Evolutionary conservation across 1,139 yeast genomes (phyloP), one percentile per base, ranked within the genome.

Genomic region (Geotrichum siamense): DNA sequence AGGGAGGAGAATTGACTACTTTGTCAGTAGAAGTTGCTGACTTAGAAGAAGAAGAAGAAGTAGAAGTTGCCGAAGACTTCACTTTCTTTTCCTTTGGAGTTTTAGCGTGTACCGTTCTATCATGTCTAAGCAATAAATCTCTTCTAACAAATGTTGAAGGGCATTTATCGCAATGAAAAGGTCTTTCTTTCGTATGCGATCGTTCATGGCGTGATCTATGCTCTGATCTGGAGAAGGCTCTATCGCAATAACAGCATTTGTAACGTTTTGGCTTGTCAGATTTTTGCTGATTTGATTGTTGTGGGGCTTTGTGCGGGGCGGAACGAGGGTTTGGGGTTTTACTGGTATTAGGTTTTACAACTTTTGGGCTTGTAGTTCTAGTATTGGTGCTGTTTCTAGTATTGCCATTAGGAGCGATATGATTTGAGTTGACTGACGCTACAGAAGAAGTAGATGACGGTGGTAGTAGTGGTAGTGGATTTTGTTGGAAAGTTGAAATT

Each of bases 161-260:
- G 56, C 93, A 83, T 41, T 78, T 73, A 33, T 75, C 68, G 55
- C 94, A 83, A 51, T 79, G 82, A 63, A 81, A 83, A 0, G 93
- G 93, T 52, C 84, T 79, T 54, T 82, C 87, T 55, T 83, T 83
- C 19, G 91, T 82, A 57, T 84, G 94, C 2, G 89, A 80, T 29
- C 93, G 66, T 59, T 84, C 94, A 57, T 84, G 94, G 40, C 94
- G 74, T 45, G 82, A 78, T 57, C 82, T 77, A 60, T 84, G 94
- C 58, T 84, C 94, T 20, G 85, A 77, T 39, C 94, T 68, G 6
- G 89, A 79, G 58, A 84, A 84, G 0, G 87, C 83, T 54, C 87
- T 69, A 33, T 87, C 85, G 56, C 94, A 84, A 59, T 78, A 83
- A 20, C 83, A 79, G 63, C 94, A 84, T 29, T 80, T 75, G 61